These are phyloP conservation scores for Syzygium aqueum DNA, from an alignment of 345 rosid species.

Conservation along the genomic window DNA sequence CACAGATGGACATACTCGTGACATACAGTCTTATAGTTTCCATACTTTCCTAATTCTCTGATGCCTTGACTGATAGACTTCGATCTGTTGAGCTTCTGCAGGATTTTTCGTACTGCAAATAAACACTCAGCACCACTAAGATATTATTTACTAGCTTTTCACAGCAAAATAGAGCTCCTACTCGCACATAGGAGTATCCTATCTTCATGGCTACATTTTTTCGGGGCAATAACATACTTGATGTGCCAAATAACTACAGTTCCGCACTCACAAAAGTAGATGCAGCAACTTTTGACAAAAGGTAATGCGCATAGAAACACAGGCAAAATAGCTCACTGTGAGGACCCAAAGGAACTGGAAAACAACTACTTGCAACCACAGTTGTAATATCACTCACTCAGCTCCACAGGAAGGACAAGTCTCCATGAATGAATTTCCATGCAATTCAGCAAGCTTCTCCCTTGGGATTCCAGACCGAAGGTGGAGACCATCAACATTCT, in stretches of 20 bases:
- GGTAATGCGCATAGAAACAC: neutral
- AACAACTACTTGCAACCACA: neutral
- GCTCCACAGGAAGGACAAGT: constrained; percentile 70
- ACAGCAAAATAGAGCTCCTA: neutral
- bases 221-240: neutral
- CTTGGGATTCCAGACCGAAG: constrained; percentile 99
- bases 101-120: neutral
- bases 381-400: constrained; percentile 45
- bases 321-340: neutral
- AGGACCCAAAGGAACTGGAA: neutral
- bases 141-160: neutral
- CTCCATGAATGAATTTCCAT: constrained; percentile 96
- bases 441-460: constrained; percentile 90
- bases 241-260: neutral
- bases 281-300: neutral
- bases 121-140: neutral
- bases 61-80: neutral
- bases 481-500: constrained; percentile 97
- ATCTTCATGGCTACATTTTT: neutral
- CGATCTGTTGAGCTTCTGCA: neutral
- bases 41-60: neutral
- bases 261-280: neutral
- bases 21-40: neutral
- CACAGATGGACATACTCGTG: neutral
- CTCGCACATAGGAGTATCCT: neutral